Conservation (phyloP, 768 basidiomycete genomes). For the Chiua virens region DNA sequence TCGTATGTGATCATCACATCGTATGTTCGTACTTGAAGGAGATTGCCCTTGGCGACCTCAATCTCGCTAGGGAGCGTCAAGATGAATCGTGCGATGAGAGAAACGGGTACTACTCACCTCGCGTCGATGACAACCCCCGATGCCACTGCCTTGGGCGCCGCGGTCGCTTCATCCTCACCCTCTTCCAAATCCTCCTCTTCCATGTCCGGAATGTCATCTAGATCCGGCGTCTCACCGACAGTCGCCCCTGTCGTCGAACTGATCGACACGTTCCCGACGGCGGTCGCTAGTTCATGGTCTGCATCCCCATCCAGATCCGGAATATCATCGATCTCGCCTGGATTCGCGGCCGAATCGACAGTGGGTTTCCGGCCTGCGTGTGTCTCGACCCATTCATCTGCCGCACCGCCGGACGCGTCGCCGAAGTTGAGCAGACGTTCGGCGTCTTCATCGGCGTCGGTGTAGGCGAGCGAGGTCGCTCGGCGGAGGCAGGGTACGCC, state of each 20-base stretch:
- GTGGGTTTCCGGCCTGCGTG: constrained; percentile 75
- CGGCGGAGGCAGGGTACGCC: constrained; percentile 97
- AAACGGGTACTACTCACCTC: constrained; percentile 39
- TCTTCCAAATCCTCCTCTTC: constrained; percentile 91
- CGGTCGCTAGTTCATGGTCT: constrained; percentile 42
- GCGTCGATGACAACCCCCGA: constrained; percentile 42
- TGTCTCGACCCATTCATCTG: constrained; percentile 98
- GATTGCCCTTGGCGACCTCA: constrained; percentile 73
- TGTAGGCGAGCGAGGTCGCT: constrained; percentile 89
- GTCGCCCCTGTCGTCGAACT: constrained; percentile 33
- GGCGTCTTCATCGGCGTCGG: constrained; percentile 94
- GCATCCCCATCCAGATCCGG: constrained; percentile 84
- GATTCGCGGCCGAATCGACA: constrained; percentile 53
- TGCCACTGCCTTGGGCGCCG: constrained; percentile 48
- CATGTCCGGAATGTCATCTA: constrained; percentile 99
- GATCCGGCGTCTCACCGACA: constrained; percentile 72
- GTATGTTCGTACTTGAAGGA: constrained; percentile 95
- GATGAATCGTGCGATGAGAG: not conserved
- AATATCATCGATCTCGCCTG: constrained; percentile 78
- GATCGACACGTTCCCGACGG: constrained; percentile 49
- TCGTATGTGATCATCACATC: constrained; percentile 99
- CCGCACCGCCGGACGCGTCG: constrained; percentile 54
- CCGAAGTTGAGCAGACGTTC: constrained; percentile 89
- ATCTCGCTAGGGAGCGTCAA: constrained; percentile 44
- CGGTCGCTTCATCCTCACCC: constrained; percentile 85